phyloP scores from a whole-genome alignment of 805 yeast species.

The Ogataea methanolica region DNA sequence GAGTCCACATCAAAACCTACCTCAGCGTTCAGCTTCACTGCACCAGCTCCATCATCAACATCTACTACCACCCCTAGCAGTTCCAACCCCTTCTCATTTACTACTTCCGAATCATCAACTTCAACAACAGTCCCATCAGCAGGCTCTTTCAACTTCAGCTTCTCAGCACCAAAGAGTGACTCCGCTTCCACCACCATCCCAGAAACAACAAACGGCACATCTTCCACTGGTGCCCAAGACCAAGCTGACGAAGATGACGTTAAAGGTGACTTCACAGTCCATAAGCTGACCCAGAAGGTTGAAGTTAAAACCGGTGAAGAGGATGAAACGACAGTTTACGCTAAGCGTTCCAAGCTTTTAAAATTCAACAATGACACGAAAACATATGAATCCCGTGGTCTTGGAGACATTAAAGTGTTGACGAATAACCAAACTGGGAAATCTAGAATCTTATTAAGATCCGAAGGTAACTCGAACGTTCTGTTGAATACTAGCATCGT shows the following conservation, averaged over 20 bases:
- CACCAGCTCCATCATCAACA: conserved; percentile 1
- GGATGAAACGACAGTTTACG: conserved; percentile 58
- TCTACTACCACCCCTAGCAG: conserved; percentile 5
- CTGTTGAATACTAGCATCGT: conserved; percentile 49
- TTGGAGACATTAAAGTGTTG: conserved; percentile 78
- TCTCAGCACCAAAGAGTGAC: conserved; percentile 18
- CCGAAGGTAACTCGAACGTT: conserved; percentile 84
- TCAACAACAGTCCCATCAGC: conserved; percentile 3
- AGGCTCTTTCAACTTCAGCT: conserved; percentile 19
- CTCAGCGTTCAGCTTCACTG: conserved; percentile 7
- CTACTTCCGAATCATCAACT: neutral
- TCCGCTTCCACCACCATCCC: neutral
- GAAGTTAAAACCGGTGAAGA: conserved; percentile 80
- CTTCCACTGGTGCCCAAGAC: neutral
- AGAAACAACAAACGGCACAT: conserved; percentile 1
- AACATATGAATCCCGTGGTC: conserved; percentile 61
- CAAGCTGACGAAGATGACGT: conserved; percentile 30
- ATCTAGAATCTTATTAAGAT: conserved; percentile 70
- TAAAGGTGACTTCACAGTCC: conserved; percentile 44
- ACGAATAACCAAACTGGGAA: conserved; percentile 56
- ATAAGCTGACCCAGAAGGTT: conserved; percentile 44
- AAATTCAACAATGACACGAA: conserved; percentile 41
- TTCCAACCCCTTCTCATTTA: neutral
- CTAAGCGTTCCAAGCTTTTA: conserved; percentile 70
- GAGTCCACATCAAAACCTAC: conserved; percentile 7